Evolutionary conservation across 2,329 filamentous ascomycete genomes (phyloP).

Genomic region (Taxawa tesnikishii): DNA sequence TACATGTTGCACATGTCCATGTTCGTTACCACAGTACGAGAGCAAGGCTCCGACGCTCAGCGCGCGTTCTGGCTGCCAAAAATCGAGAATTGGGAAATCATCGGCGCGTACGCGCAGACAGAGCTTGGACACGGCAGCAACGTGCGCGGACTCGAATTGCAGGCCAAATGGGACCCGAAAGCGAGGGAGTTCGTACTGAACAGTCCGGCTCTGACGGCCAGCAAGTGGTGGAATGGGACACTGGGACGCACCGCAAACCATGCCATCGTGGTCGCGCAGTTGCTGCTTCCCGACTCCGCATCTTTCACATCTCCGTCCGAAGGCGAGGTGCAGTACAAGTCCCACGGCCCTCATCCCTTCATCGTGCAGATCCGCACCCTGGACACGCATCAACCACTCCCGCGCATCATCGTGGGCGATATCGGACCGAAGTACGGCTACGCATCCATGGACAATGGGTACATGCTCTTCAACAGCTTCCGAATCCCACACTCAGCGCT

Average conservation of each 20-base stretch:
- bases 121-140: slow-evolving; percentile 43
- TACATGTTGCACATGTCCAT: slow-evolving; percentile 40
- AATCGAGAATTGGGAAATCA: slow-evolving; percentile 36
- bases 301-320: slow-evolving; percentile 1
- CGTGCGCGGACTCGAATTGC: slow-evolving; percentile 36
- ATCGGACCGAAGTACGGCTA: slow-evolving; percentile 46
- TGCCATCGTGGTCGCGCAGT: slow-evolving; percentile 41
- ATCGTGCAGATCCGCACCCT: slow-evolving; percentile 39
- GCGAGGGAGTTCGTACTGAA: slow-evolving; percentile 37
- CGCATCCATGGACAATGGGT: slow-evolving; percentile 40
- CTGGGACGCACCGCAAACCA: slow-evolving; percentile 43
- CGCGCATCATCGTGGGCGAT: slow-evolving; percentile 39
- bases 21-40: slow-evolving; percentile 39
- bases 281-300: slow-evolving; percentile 31
- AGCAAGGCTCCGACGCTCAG: slow-evolving; percentile 37
- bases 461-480: slow-evolving; percentile 39
- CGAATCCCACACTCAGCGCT: slow-evolving; percentile 36
- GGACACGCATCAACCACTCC: slow-evolving; percentile 33
- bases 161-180: slow-evolving; percentile 33
- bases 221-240: slow-evolving; percentile 44
- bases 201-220: slow-evolving; percentile 39
- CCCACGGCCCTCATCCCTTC: slow-evolving; percentile 40
- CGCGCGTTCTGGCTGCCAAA: slow-evolving; percentile 36
- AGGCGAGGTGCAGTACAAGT: slow-evolving; percentile 21
- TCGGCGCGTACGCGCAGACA: slow-evolving; percentile 40